A percentile compares a stretch with the other conserved stretches of the same genome.
Conservation (phyloP, 805 yeast species). For the Debaryomyces castellii region DNA sequence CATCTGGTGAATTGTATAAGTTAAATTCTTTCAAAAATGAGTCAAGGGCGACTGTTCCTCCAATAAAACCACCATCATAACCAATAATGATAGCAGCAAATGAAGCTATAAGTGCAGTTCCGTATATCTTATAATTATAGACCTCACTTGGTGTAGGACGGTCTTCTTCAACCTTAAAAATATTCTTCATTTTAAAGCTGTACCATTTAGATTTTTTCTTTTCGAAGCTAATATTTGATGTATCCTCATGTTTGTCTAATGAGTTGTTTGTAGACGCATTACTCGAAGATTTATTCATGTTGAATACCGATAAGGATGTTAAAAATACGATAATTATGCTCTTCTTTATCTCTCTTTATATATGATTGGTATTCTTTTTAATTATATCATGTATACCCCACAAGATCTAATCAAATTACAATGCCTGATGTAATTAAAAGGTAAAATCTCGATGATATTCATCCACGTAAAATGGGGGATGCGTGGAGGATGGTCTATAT, state of each 20-base stretch:
- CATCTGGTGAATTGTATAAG: conserved; percentile 20
- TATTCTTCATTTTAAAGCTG: neutral
- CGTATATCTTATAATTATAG: conserved; percentile 32
- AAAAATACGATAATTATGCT: neutral
- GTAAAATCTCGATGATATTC: neutral
- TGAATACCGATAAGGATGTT: neutral
- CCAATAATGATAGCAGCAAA: conserved; percentile 42
- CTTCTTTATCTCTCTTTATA: neutral
- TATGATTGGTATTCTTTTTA: neutral
- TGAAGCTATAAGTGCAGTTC: conserved; percentile 36
- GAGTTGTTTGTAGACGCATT: neutral
- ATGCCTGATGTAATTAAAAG: neutral
- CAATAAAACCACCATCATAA: conserved; percentile 42
- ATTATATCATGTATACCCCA: neutral
- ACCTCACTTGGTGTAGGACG: conserved; percentile 39
- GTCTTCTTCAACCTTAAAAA: conserved; percentile 34
- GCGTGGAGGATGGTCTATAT: neutral
- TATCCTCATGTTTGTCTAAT: neutral
- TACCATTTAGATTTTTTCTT: conserved; percentile 2
- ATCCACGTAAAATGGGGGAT: neutral
- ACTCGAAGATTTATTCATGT: neutral
- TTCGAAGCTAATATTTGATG: neutral
- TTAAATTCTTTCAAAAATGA: conserved; percentile 34
- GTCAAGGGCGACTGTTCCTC: conserved; percentile 36
- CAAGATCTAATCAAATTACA: neutral